Evolutionary conservation across 2,329 filamentous ascomycete genomes (phyloP).

Genomic region (Paracoccidioides brasiliensis): DNA sequence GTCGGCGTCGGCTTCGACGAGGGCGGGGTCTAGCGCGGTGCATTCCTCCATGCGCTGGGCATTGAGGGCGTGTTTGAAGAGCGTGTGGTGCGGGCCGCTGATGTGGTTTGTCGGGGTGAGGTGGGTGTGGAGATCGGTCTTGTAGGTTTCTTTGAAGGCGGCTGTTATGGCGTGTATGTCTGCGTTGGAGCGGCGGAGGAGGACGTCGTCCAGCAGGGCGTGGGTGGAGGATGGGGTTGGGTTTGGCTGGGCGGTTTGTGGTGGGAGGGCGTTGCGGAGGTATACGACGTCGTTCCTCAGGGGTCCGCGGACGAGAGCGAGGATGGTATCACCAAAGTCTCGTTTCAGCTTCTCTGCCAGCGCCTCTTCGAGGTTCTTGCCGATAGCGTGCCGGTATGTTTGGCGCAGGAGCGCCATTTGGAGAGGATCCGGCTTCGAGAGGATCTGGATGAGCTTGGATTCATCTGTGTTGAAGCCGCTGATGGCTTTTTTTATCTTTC

Average conservation of each 20-base stretch:
- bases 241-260: not conserved
- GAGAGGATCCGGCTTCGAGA: slow-evolving; percentile 62
- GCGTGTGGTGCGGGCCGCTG: slow-evolving; percentile 64
- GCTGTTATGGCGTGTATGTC: slow-evolving; percentile 68
- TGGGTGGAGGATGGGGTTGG: slow-evolving; percentile 49
- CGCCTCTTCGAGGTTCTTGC: slow-evolving; percentile 29
- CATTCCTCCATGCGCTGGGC: slow-evolving; percentile 60
- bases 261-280: not conserved
- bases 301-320: slow-evolving; percentile 41
- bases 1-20: slow-evolving; percentile 58
- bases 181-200: slow-evolving; percentile 63
- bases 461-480: slow-evolving; percentile 90
- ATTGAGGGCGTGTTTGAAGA: slow-evolving; percentile 66
- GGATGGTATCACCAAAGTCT: not conserved
- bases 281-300: slow-evolving; percentile 55
- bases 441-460: slow-evolving; percentile 54
- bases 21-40: slow-evolving; percentile 53
- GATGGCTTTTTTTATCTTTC: slow-evolving; percentile 68
- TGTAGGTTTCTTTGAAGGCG: slow-evolving; percentile 53
- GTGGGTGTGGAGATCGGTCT: slow-evolving; percentile 46
- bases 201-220: slow-evolving; percentile 59
- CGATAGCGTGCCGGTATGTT: slow-evolving; percentile 52
- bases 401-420: slow-evolving; percentile 57
- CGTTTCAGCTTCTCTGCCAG: not conserved
- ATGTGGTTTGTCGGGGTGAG: slow-evolving; percentile 52